Percentiles rank a stretch among this genome's conserved stretches.
phyloP scores from a whole-genome alignment of 495 filamentous ascomycete genomes.

The Collariella sp. region DNA sequence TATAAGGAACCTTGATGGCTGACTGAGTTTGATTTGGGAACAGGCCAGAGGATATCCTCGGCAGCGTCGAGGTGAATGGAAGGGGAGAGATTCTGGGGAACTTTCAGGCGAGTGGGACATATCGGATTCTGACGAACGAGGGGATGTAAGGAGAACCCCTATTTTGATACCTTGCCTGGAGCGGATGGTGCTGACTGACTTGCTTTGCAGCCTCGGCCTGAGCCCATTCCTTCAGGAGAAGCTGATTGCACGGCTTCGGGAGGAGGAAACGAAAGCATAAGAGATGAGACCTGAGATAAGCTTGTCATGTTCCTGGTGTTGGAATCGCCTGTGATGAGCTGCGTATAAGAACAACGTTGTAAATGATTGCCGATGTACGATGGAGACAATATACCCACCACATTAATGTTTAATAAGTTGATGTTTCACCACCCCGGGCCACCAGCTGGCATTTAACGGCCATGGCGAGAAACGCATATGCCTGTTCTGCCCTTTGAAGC shows the following conservation, averaged over 20 bases:
- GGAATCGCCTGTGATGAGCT: too few species aligned
- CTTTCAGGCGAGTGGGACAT: conserved; percentile 60
- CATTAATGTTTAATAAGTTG: too few species aligned
- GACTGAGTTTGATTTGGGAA: background rate
- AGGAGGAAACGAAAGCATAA: conserved; percentile 19
- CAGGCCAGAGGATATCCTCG: conserved; percentile 86
- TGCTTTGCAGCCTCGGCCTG: conserved; percentile 16
- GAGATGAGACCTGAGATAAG: background rate
- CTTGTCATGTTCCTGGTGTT: background rate
- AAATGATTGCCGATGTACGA: too few species aligned
- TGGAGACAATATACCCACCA: too few species aligned
- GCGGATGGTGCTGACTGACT: background rate
- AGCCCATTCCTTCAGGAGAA: conserved; percentile 23
- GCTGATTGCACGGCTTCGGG: conserved; percentile 17
- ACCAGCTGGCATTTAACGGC: too few species aligned
- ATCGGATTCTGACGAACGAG: conserved; percentile 58
- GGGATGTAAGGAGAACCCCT: conserved; percentile 50
- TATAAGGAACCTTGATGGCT: background rate
- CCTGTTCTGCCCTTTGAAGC: too few species aligned
- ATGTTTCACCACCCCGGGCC: too few species aligned
- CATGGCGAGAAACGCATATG: too few species aligned
- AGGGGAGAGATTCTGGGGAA: conserved; percentile 59
- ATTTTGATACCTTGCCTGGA: background rate
- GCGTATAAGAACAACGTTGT: too few species aligned
- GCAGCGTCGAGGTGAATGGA: conserved; percentile 78